Evolutionary conservation across 495 filamentous ascomycete genomes (phyloP).

Genomic region (Articulospora tetracladia): DNA sequence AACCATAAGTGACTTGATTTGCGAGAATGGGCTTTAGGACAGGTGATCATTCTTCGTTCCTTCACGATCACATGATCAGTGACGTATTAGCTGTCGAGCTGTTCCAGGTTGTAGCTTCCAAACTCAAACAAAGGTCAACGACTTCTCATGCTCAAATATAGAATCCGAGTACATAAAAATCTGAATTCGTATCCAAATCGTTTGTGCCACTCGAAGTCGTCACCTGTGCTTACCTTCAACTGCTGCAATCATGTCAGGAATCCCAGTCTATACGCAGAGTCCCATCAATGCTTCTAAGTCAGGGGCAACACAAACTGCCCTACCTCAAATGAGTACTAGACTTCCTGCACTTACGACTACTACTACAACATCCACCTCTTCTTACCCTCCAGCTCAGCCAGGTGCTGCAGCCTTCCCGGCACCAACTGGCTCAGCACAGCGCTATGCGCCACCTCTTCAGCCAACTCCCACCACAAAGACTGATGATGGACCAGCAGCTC

Average conservation of each 20-base stretch:
- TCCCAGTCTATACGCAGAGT: constrained; percentile 46
- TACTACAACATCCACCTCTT: constrained; percentile 9
- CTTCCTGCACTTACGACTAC: background rate
- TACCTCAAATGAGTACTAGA: constrained; percentile 5
- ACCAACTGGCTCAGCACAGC: constrained; percentile 16
- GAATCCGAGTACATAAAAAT: background rate
- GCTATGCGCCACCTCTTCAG: constrained; percentile 16
- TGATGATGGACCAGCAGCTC: constrained; percentile 33
- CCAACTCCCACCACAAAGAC: constrained; percentile 27
- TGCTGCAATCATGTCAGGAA: constrained; percentile 34
- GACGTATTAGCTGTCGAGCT: background rate
- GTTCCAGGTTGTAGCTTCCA: background rate
- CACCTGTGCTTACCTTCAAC: no score
- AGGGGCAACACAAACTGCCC: constrained; percentile 33
- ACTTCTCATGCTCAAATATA: background rate
- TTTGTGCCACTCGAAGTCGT: no score
- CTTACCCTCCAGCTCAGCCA: constrained; percentile 21
- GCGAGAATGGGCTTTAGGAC: no score
- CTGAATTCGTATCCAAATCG: no score
- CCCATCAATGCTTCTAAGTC: constrained; percentile 40
- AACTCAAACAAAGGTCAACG: no score
- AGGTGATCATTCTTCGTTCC: no score
- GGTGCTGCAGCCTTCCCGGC: constrained; percentile 15
- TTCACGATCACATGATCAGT: background rate
- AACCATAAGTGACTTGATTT: no score